phyloP scores from a whole-genome alignment of 1,284 basidiomycete genomes.

The Trametes versicolor region DNA sequence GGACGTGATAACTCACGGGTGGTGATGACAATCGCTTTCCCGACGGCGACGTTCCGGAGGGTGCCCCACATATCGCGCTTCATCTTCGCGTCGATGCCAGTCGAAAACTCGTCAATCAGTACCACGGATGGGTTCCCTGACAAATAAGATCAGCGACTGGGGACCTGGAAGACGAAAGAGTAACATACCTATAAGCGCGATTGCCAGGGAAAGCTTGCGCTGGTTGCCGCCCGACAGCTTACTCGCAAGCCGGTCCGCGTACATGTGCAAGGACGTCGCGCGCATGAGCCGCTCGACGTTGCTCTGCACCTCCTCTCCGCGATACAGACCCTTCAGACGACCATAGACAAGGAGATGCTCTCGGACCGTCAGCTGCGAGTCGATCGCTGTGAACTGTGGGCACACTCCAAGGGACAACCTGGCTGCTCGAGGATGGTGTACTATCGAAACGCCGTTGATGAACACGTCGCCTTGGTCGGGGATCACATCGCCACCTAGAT shows the following conservation, averaged over 20 bases:
- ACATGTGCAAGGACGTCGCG: slow-evolving; percentile 67
- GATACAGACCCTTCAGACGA: slow-evolving; percentile 70
- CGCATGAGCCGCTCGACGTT: slow-evolving; percentile 69
- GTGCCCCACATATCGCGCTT: slow-evolving; percentile 87
- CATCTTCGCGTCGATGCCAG: slow-evolving; percentile 85
- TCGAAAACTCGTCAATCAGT: slow-evolving; percentile 86
- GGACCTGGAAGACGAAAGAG: too few relatives aligned
- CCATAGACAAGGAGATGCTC: slow-evolving; percentile 79
- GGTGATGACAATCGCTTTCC: slow-evolving; percentile 75
- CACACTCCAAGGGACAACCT: slow-evolving; percentile 79
- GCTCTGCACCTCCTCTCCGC: slow-evolving; percentile 55
- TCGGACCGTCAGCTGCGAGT: slow-evolving; percentile 77
- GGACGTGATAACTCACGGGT: slow-evolving; percentile 60
- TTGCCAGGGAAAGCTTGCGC: slow-evolving; percentile 80
- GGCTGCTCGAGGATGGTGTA: slow-evolving; percentile 66
- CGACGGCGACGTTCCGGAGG: slow-evolving; percentile 67
- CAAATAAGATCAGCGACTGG: background rate
- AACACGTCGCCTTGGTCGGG: slow-evolving; percentile 73
- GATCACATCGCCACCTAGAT: slow-evolving; percentile 65
- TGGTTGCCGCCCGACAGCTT: slow-evolving; percentile 85
- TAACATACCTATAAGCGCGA: slow-evolving; percentile 75
- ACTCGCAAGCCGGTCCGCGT: slow-evolving; percentile 76
- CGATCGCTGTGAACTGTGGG: slow-evolving; percentile 87
- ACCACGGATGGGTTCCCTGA: slow-evolving; percentile 80
- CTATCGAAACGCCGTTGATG: slow-evolving; percentile 71